Evolutionary conservation across 78 protist species (phyloP).

Genomic region (Dictyostelium intermedium): DNA sequence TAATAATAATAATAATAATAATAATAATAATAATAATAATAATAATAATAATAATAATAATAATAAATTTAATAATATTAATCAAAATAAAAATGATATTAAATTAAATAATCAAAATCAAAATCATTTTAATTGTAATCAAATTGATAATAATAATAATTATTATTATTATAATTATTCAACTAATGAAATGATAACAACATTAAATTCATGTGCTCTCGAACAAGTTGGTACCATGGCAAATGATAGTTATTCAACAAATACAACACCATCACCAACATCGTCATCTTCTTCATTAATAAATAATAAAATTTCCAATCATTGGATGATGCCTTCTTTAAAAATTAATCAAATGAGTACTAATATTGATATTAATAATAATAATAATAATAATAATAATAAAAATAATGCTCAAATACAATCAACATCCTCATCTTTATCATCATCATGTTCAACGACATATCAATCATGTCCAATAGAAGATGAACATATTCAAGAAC

Average conservation of each 20-base stretch:
- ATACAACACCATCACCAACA: not conserved
- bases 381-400: too few relatives aligned
- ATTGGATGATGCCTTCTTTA: not conserved
- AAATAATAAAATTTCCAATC: not conserved
- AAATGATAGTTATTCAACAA: not conserved
- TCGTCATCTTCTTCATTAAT: not conserved
- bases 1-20: not conserved
- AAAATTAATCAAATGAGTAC: not conserved
- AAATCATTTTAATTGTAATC: not conserved
- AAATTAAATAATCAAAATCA: not conserved
- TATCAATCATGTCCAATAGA: not conserved
- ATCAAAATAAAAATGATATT: not conserved
- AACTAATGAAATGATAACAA: not conserved
- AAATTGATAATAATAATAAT: too few relatives aligned
- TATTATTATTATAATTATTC: not conserved
- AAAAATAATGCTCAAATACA: not conserved
- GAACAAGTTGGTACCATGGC: not conserved
- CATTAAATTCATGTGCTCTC: not conserved
- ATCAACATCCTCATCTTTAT: not conserved
- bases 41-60: not conserved
- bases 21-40: not conserved
- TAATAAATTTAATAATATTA: not conserved
- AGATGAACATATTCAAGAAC: constrained; percentile 3
- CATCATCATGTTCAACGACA: not conserved
- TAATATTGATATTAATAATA: too few relatives aligned